Evolutionary conservation across 345 rosid genomes (phyloP), one percentile per base, ranked within the genome.

Genomic region (Arabidopsis arenosa): DNA sequence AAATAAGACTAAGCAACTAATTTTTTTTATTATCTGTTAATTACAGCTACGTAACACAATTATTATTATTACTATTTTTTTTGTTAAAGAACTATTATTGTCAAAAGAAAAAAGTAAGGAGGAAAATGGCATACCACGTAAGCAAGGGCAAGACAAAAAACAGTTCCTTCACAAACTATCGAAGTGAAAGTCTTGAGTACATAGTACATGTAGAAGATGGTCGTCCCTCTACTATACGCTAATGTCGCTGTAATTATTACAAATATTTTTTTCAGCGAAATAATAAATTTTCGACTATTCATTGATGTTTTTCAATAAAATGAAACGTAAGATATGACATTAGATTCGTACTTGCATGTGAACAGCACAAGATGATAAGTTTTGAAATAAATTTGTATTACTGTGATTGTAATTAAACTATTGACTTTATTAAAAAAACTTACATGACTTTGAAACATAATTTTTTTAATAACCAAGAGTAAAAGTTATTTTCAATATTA

Each of bases 71-170:
- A n/a, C n/a, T 26, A 26, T 26, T 26, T 26, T 1, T 26, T 3
- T 26, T 26, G 28, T 26, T 26, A 3, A 26, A 26, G 28, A 26
- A 26, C 28, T 26, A 26, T 26, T 26, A 26, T 26, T 26, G 28
- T 26, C 28, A 26, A 26, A 26, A 26, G 1, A 26, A 26, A 26
- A 26, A 26, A 26, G 28, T 1, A 26, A 26, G 28, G 28, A 26
- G 62, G 26, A 7, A 10, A 47, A 40, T 2, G 26, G 1, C 56
- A 45, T 89, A 93, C 98, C 91, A 89, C 92, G 14, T 89, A 93
- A 75, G 97, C 97, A 14, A 91, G 93, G 60, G 97, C 80, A 10
- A 93, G 94, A 77, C 94, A 93, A 6, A 84, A 84, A 56, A 89
- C 87, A 63, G 88, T 89, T 80, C 98, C 98, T 68, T 91, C 97